Evolutionary conservation across 768 basidiomycete genomes (phyloP).

Genomic region (Porpolomopsis calyptriformis): DNA sequence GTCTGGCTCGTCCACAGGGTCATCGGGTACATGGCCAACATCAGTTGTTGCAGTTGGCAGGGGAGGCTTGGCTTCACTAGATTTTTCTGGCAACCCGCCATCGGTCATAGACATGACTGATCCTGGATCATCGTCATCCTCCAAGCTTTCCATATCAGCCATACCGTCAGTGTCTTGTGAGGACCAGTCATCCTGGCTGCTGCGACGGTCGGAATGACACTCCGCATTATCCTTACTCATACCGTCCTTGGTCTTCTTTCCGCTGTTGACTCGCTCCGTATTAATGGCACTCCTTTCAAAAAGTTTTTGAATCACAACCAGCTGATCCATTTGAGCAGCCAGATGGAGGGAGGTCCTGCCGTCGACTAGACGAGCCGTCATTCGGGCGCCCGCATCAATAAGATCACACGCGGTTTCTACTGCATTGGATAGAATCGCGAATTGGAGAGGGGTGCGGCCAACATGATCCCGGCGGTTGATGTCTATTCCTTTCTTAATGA

Average conservation of each 20-base stretch:
- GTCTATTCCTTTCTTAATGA: conserved; percentile 35
- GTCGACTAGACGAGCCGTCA: conserved; percentile 46
- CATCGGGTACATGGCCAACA: conserved; percentile 35
- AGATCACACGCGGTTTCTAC: conserved; percentile 38
- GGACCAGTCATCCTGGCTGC: conserved; percentile 43
- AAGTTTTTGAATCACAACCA: conserved; percentile 36
- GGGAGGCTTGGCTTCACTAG: too few species aligned
- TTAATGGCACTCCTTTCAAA: conserved; percentile 33
- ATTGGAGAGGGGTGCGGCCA: conserved; percentile 49
- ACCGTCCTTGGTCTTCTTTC: conserved; percentile 18
- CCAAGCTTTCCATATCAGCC: conserved; percentile 11
- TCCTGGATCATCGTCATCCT: conserved; percentile 15
- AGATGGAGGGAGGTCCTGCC: conserved; percentile 47
- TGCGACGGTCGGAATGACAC: conserved; percentile 19
- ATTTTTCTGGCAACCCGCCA: too few species aligned
- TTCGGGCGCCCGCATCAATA: conserved; percentile 45
- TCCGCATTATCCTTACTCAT: conserved; percentile 15
- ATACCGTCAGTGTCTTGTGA: conserved; percentile 30
- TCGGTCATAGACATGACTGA: conserved; percentile 2
- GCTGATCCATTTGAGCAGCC: conserved; percentile 38
- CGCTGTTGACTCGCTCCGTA: conserved; percentile 14
- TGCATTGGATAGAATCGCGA: conserved; percentile 40
- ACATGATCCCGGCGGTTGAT: conserved; percentile 50
- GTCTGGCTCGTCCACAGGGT: conserved; percentile 39
- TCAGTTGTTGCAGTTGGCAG: conserved; percentile 11